Conservation (phyloP, 768 basidiomycete species). For the Lenzites betulinus region DNA sequence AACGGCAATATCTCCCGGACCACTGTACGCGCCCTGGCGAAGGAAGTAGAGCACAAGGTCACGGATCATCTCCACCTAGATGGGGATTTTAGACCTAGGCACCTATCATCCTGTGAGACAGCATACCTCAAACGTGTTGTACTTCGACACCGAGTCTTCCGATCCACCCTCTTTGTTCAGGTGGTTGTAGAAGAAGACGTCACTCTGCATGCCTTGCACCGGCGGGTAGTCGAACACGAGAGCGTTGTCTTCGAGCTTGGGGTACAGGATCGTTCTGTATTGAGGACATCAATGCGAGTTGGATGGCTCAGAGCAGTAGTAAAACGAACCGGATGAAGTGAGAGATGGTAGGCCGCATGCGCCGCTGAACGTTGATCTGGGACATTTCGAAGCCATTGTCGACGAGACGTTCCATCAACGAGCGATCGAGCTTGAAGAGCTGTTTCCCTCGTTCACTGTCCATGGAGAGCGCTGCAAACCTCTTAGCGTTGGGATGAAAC, state of each 20-base stretch:
- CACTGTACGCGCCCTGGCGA: slow-evolving; percentile 49
- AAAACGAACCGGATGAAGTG: slow-evolving; percentile 53
- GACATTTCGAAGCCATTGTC: slow-evolving; percentile 62
- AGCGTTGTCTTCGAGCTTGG: slow-evolving; percentile 56
- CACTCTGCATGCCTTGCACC: slow-evolving; percentile 62
- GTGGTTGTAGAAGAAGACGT: slow-evolving; percentile 72
- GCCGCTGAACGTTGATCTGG: slow-evolving; percentile 65
- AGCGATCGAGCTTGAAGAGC: slow-evolving; percentile 61
- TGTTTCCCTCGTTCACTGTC: slow-evolving; percentile 57
- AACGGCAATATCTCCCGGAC: slow-evolving; percentile 53
- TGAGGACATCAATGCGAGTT: neutral
- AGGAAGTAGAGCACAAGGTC: slow-evolving; percentile 57
- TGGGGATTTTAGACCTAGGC: slow-evolving; percentile 24
- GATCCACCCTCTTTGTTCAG: slow-evolving; percentile 59
- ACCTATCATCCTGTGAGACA: slow-evolving; percentile 26
- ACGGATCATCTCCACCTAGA: slow-evolving; percentile 45
- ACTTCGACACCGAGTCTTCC: slow-evolving; percentile 67
- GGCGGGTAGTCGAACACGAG: slow-evolving; percentile 51
- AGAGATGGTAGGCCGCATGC: slow-evolving; percentile 75
- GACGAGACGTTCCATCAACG: slow-evolving; percentile 74
- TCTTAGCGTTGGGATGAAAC: neutral
- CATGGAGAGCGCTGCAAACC: slow-evolving; percentile 58
- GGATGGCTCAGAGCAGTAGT: neutral
- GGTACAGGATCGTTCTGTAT: slow-evolving; percentile 60
- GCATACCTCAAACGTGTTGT: slow-evolving; percentile 67